Base-by-base conservation (phyloP, 2,329 filamentous ascomycete species). In the Pestalotiopsis sp. region DNA sequence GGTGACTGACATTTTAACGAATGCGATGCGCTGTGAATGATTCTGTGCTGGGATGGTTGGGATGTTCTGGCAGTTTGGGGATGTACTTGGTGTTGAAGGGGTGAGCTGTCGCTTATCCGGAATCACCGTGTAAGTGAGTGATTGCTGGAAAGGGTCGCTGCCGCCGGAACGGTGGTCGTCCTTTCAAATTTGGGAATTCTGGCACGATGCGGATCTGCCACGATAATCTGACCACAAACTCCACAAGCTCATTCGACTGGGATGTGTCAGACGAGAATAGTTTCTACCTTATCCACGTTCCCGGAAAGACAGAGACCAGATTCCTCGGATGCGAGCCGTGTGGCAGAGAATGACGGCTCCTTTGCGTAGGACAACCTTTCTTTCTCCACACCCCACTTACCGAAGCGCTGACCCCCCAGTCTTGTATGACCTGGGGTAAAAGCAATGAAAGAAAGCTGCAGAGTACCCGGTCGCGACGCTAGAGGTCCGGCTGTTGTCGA, bases 1-100 rank as follows among this genome's bases (percentile, higher is more conserved):
- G 11, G 73, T 75, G 6, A 60, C 72, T 9, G 74, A 75, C 74
- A 75, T 75, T 41, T 72, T 20, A 17, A 1, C 1, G 41, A 17
- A 25, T 27, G 60, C 14, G 36, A 23, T 36, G 13, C 20, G 23
- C 57, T 25, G 17, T 3, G 5, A 17, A 9, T 9, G 11, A n/a
- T 20, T 27, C 1, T 17, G 12, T 36, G 59, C 31, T 36, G 25
- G 58, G 27, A 1, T 11, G 14, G 13, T 5, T 4, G 59, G 4
- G 12, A 61, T 31, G 6, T 1, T 31, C 1, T 31, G 31, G 31
- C 36, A 25, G 2, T 5, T 23, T 12, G 4, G 27, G n/a, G 14
- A 39, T 38, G 13, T 7, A 5, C 11, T 45, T 13, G 45, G 17
- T 52, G n/a, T 20, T 11, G 17, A 20, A 9, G 9, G 7, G 45